Evolutionary conservation across 371 early-diverging fungal species (phyloP).

Genomic region (Lichtheimia corymbifera): DNA sequence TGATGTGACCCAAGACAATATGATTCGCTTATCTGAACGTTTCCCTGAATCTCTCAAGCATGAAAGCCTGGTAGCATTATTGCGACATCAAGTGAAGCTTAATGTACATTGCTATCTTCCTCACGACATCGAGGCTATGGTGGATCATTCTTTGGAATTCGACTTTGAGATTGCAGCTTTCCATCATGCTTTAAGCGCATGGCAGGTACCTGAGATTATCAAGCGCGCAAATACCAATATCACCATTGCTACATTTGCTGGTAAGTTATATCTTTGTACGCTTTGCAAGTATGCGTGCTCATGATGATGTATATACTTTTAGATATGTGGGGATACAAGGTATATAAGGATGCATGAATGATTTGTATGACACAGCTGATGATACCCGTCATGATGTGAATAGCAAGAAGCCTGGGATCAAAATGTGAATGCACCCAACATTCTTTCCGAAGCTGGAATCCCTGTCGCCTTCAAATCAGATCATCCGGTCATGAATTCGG

Average conservation of each 20-base stretch:
- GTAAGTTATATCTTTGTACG: constrained; percentile 31
- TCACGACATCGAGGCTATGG: constrained; percentile 61
- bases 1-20: constrained; percentile 13
- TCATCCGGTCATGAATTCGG: constrained; percentile 79
- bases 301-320: background rate
- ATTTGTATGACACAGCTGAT: background rate
- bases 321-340: constrained; percentile 63
- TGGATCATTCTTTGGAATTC: constrained; percentile 63
- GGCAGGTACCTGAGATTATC: constrained; percentile 57
- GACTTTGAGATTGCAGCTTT: constrained; percentile 66
- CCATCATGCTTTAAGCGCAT: constrained; percentile 71
- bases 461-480: constrained; percentile 82
- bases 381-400: background rate
- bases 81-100: constrained; percentile 57
- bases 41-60: constrained; percentile 55
- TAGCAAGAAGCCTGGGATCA: constrained; percentile 71
- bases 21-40: constrained; percentile 32
- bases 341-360: constrained; percentile 6
- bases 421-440: constrained; percentile 62
- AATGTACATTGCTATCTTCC: constrained; percentile 62
- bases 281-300: background rate
- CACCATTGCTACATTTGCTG: constrained; percentile 73
- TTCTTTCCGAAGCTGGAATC: constrained; percentile 71
- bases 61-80: constrained; percentile 55
- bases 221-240: constrained; percentile 60